These are phyloP conservation scores for Amanita rimosa DNA, from an alignment of 768 basidiomycete genomes.

Conservation along the genomic window DNA sequence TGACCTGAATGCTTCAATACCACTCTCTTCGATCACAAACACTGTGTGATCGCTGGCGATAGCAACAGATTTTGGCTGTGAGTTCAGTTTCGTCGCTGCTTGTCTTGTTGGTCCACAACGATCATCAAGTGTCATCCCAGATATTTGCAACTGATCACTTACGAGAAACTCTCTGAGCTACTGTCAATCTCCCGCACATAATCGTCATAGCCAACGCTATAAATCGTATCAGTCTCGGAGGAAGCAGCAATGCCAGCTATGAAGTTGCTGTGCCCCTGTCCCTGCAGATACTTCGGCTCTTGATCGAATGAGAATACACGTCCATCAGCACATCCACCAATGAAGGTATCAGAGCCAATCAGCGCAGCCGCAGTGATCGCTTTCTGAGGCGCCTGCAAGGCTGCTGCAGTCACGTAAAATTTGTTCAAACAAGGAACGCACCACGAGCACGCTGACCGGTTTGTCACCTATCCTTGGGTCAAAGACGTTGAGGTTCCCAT, in stretches of 20 bases:
- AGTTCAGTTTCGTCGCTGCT: conserved; percentile 35
- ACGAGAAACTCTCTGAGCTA: conserved; percentile 35
- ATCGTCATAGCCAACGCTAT: conserved; percentile 78
- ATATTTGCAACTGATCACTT: conserved; percentile 12
- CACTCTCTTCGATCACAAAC: conserved; percentile 48
- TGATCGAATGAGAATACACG: conserved; percentile 52
- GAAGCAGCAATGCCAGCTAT: conserved; percentile 50
- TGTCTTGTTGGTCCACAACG: conserved; percentile 23
- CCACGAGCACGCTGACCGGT: conserved; percentile 50
- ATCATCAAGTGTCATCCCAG: not conserved
- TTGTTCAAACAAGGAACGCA: conserved; percentile 17
- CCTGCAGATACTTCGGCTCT: conserved; percentile 32
- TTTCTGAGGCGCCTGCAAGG: conserved; percentile 64
- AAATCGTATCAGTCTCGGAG: conserved; percentile 36
- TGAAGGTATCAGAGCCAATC: conserved; percentile 45
- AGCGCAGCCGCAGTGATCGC: conserved; percentile 57
- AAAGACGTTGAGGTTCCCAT: conserved; percentile 72
- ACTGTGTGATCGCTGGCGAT: conserved; percentile 48
- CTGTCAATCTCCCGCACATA: conserved; percentile 52
- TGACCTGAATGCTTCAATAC: conserved; percentile 54
- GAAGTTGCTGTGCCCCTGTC: conserved; percentile 60
- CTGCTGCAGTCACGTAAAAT: not conserved
- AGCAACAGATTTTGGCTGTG: conserved; percentile 64
- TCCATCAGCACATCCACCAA: conserved; percentile 75
- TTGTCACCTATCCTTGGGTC: conserved; percentile 60